Evolutionary conservation across 176 grass and related monocot species (phyloP), one percentile per base, ranked within the genome.

Genomic region (Dactylis glomerata): DNA sequence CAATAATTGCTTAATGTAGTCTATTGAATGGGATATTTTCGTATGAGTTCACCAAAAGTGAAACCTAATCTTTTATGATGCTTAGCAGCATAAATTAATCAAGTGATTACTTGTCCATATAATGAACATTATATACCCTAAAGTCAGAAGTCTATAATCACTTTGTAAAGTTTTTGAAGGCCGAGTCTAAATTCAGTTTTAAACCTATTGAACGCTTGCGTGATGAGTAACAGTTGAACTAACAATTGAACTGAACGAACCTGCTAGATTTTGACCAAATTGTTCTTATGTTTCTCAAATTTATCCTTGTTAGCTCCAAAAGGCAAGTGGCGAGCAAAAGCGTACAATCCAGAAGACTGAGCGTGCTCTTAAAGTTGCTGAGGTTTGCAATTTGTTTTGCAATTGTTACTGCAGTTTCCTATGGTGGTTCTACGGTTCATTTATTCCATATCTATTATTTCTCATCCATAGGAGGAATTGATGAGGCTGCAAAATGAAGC

Each of bases 321-420:
- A 94, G 82, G 69, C 85, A 74, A 96, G 81, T 49, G 90, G 96
- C 22, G 84, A 94, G 30, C 90, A 85, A 89, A 96, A 88, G 34
- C 88, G 80, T 49, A 89, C 64, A 77, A 91, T 94, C 83, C 84
- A 88, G 65, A 99, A 96, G 86, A 99, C 92, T 10, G 93, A 99
- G 52, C 93, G 67, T 78, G 93, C 92, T 87, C 93, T 99, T 89
- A 89, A 94, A 91, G 86, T 93, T 69, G 93, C 97, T 22, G 93
- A 99, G 97, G 97, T 99, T 55, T 87, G 88, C 75, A 26, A 71
- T 58, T 76, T 54, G 8, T 87, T 80, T 51, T 13, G 16, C 36
- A 46, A 62, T 33, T 84, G 58, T 76, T 50, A 70, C 57, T 62
- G 20, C 20, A 61, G 13, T 77, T 61, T 3, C 65, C 22, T 72